Conservation (phyloP, 164 flowering plant genomes). For the Kingdonia uniflora region DNA sequence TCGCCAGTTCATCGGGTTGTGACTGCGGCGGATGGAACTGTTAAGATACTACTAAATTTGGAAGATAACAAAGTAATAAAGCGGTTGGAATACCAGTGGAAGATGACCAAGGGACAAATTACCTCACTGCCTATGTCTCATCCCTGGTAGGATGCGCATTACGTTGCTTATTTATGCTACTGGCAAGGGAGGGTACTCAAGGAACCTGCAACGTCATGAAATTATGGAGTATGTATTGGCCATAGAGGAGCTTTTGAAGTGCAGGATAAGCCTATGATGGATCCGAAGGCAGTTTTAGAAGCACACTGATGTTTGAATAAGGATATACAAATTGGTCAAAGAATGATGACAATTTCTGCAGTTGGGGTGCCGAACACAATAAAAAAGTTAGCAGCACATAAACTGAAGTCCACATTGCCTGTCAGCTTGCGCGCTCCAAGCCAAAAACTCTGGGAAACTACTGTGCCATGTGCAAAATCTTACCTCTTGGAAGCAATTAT, state of each 20-base stretch:
- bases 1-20: no score
- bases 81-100: slow-evolving; percentile 96
- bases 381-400: no score
- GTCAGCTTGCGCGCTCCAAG: slow-evolving; percentile 94
- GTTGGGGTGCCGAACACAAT: slow-evolving; percentile 99
- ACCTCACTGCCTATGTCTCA: slow-evolving; percentile 94
- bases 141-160: slow-evolving; percentile 99
- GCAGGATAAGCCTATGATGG: no score
- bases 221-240: slow-evolving; percentile 86
- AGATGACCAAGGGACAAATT: slow-evolving; percentile 67
- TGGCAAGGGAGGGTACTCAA: slow-evolving; percentile 99
- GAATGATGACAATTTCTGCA: slow-evolving; percentile 96
- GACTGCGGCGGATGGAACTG: slow-evolving; percentile 95
- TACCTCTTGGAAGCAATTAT: no score
- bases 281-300: slow-evolving; percentile 78
- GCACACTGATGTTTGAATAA: slow-evolving; percentile 97
- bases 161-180: slow-evolving; percentile 96
- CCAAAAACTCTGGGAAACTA: slow-evolving; percentile 77
- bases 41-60: slow-evolving; percentile 72
- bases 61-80: slow-evolving; percentile 79
- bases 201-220: no score
- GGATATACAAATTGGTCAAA: no score
- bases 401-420: slow-evolving; percentile 95
- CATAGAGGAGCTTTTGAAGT: slow-evolving; percentile 80
- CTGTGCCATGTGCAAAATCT: slow-evolving; percentile 92